phyloP scores from a whole-genome alignment of 805 yeast genomes.

The Clavispora santaluciae region DNA sequence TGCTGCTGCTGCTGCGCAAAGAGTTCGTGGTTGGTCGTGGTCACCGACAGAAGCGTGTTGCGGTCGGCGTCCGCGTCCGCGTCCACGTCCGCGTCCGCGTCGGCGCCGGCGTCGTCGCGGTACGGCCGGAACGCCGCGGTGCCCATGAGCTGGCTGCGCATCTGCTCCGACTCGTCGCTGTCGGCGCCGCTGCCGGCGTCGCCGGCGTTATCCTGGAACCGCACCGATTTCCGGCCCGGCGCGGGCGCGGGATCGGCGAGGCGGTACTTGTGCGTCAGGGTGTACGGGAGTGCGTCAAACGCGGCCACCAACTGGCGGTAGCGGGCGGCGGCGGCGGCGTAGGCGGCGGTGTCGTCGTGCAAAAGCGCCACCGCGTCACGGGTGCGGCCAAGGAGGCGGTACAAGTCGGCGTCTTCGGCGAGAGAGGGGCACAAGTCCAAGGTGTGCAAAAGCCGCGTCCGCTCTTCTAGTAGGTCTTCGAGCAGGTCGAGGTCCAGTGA shows the following conservation, averaged over 20 bases:
- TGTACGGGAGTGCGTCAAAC: conserved; percentile 22
- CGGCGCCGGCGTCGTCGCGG: conserved; percentile 37
- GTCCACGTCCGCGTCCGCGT: too few species aligned
- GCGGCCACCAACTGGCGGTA: conserved; percentile 17
- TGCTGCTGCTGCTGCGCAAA: conserved; percentile 42
- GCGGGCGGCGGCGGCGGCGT: conserved; percentile 2
- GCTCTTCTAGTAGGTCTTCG: conserved; percentile 28
- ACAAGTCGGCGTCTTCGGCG: conserved; percentile 35
- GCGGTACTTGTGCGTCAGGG: conserved; percentile 28
- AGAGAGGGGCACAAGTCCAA: conserved; percentile 34
- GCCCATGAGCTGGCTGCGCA: conserved; percentile 32
- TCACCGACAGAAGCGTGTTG: conserved; percentile 20
- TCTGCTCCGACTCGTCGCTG: conserved; percentile 16
- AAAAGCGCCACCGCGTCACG: conserved; percentile 25
- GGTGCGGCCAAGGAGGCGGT: conserved; percentile 23
- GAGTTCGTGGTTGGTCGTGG: conserved; percentile 32
- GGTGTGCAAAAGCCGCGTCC: conserved; percentile 23
- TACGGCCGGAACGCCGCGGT: conserved; percentile 31
- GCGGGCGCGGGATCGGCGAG: conserved; percentile 7
- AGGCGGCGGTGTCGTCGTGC: conserved; percentile 22
- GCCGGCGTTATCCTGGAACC: conserved; percentile 31
- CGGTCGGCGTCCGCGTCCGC: conserved; percentile 17
- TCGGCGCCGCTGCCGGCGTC: conserved; percentile 13
- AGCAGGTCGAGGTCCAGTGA: conserved; percentile 23
- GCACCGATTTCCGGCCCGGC: conserved; percentile 26